Percentiles rank a stretch among this genome's conserved stretches.
Evolutionary conservation across 148 eudicot genomes (phyloP).

Genomic region (Nepenthes gracilis): DNA sequence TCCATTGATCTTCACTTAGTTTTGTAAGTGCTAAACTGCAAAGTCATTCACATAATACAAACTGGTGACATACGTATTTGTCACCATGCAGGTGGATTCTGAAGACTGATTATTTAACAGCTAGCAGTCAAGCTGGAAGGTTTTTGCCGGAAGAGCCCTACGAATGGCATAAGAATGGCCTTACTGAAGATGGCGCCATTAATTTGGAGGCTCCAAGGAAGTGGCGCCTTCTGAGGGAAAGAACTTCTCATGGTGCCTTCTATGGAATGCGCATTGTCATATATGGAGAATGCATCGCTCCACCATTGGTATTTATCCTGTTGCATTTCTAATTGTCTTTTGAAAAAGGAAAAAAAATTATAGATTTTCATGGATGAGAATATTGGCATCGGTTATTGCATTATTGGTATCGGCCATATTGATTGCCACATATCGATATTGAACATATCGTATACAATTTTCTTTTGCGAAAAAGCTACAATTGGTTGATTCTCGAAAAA

Average conservation of each 20-base stretch:
- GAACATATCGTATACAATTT: too few relatives aligned
- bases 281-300: constrained; percentile 95
- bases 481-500: too few relatives aligned
- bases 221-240: constrained; percentile 89
- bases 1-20: not conserved
- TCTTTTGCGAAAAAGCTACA: too few relatives aligned
- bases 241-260: constrained; percentile 90
- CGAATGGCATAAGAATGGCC: constrained; percentile 83
- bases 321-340: not conserved
- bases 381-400: too few relatives aligned
- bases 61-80: not conserved
- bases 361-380: too few relatives aligned
- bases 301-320: constrained; percentile 54
- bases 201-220: constrained; percentile 89
- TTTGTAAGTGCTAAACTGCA: too few relatives aligned
- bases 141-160: constrained; percentile 83
- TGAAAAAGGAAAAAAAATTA: too few relatives aligned
- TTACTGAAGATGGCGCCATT: constrained; percentile 81
- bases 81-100: constrained; percentile 76
- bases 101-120: constrained; percentile 77
- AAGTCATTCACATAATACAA: too few relatives aligned
- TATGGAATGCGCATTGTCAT: constrained; percentile 72
- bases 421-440: too few relatives aligned
- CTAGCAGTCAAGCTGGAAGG: constrained; percentile 65
- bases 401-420: too few relatives aligned